Conservation (phyloP, 805 yeast species). For the Sugiyamaella marilandica region DNA sequence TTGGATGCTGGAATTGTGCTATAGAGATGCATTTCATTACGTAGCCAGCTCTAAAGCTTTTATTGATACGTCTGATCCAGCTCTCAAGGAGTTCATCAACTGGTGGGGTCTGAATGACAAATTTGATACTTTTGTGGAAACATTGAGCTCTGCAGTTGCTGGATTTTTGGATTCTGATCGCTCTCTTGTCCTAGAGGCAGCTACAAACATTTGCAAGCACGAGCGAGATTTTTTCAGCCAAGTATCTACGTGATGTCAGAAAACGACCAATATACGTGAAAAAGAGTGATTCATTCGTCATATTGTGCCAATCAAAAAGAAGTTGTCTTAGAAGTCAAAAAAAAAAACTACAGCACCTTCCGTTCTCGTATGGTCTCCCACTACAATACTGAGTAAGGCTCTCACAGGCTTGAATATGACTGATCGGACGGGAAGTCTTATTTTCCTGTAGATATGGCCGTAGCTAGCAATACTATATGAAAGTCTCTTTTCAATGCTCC, state of each 20-base stretch:
- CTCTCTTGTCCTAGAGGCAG: neutral
- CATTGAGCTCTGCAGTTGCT: neutral
- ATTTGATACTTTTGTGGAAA: constrained; percentile 4
- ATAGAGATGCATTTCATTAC: constrained; percentile 6
- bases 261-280: neutral
- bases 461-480: neutral
- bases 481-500: neutral
- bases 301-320: too few relatives aligned
- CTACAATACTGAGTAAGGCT: constrained; percentile 4
- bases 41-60: constrained; percentile 2
- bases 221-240: constrained; percentile 8
- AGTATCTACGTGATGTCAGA: neutral
- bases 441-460: constrained; percentile 5
- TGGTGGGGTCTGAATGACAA: constrained; percentile 11
- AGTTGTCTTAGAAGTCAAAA: too few relatives aligned
- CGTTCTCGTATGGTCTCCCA: constrained; percentile 4
- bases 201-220: neutral
- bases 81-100: constrained; percentile 2
- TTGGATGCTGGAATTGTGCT: constrained; percentile 7
- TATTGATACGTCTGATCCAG: neutral
- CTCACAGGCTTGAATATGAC: constrained; percentile 5
- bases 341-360: constrained; percentile 2
- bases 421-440: constrained; percentile 6
- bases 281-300: too few relatives aligned
- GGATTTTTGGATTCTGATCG: neutral